A percentile compares a stretch with the other conserved stretches of the same genome.
Evolutionary conservation across 2,329 filamentous ascomycete genomes (phyloP).

Genomic region (Sporothrix euskadiensis): DNA sequence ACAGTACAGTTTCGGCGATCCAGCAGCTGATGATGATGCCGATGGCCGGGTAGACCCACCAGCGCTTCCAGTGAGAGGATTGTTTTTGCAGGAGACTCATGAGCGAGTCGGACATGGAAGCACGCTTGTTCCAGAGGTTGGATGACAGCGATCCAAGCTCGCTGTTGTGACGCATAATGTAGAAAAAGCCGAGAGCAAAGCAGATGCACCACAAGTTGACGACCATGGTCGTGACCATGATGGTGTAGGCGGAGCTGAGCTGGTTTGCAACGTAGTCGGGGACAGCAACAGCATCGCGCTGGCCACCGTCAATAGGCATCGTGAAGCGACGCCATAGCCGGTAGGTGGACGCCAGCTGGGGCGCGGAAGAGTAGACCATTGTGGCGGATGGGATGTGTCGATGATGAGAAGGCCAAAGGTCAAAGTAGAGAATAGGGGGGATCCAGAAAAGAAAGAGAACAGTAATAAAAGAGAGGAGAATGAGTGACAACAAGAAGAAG

Average conservation of each 20-base stretch:
- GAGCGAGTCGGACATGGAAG: slow-evolving; percentile 30
- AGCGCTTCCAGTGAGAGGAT: slow-evolving; percentile 27
- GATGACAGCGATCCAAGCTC: slow-evolving; percentile 29
- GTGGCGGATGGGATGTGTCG: neutral
- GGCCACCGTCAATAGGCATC: slow-evolving; percentile 28
- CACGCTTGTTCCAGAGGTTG: slow-evolving; percentile 31
- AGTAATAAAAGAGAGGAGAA: neutral
- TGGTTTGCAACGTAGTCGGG: slow-evolving; percentile 30
- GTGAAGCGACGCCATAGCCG: slow-evolving; percentile 29
- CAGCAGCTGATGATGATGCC: slow-evolving; percentile 29
- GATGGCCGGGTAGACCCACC: slow-evolving; percentile 32
- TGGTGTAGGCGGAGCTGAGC: slow-evolving; percentile 29
- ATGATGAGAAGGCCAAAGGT: neutral
- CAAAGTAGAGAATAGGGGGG: neutral
- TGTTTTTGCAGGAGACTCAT: slow-evolving; percentile 25
- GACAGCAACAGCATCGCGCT: slow-evolving; percentile 28
- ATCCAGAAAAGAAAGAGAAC: neutral
- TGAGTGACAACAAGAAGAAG: neutral
- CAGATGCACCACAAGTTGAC: slow-evolving; percentile 31
- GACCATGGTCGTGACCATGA: slow-evolving; percentile 30
- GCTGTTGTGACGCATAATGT: slow-evolving; percentile 31
- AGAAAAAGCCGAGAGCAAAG: slow-evolving; percentile 31
- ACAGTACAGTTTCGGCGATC: slow-evolving; percentile 28
- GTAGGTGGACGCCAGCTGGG: slow-evolving; percentile 30
- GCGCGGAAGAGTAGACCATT: slow-evolving; percentile 30